phyloP scores from a whole-genome alignment of 225 moss, liverwort and hornwort genomes.

The Lunularia cruciata region DNA sequence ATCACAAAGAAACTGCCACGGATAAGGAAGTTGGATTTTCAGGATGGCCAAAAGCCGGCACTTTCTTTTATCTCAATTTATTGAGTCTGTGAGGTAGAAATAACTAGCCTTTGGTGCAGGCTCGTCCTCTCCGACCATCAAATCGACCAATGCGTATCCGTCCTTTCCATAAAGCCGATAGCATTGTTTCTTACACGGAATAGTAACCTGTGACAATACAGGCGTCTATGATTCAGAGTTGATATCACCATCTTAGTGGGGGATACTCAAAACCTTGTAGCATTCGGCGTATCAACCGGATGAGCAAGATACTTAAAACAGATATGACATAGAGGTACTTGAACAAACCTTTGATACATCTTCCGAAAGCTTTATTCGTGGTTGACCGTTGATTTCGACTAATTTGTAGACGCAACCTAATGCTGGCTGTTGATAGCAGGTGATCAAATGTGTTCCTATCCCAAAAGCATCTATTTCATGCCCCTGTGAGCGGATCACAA shows the following conservation, averaged over 20 bases:
- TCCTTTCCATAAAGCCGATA: slow-evolving; percentile 84
- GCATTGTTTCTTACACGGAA: slow-evolving; percentile 91
- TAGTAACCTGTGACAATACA: slow-evolving; percentile 60
- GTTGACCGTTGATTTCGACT: slow-evolving; percentile 89
- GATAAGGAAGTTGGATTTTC: too few species aligned
- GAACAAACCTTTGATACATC: slow-evolving; percentile 68
- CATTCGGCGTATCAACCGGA: too few species aligned
- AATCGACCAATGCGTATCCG: slow-evolving; percentile 83
- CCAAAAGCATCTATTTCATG: slow-evolving; percentile 97
- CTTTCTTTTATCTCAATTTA: too few species aligned
- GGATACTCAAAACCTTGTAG: too few species aligned
- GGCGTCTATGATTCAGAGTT: not conserved
- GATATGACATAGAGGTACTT: not conserved
- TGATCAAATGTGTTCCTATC: slow-evolving; percentile 91
- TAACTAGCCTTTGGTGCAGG: slow-evolving; percentile 66
- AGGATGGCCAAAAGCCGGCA: too few species aligned
- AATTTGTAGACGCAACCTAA: slow-evolving; percentile 96
- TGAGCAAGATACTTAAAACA: not conserved
- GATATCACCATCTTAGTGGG: too few species aligned
- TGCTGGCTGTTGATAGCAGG: slow-evolving; percentile 87
- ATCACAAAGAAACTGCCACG: too few species aligned
- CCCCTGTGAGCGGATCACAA: slow-evolving; percentile 47
- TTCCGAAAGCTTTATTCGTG: slow-evolving; percentile 91
- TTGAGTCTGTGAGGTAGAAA: not conserved
- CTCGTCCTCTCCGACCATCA: slow-evolving; percentile 83